Percentiles rank a stretch among this genome's conserved stretches.
Conservation (phyloP, 148 eudicot genomes). For the Pouteria glomerata region DNA sequence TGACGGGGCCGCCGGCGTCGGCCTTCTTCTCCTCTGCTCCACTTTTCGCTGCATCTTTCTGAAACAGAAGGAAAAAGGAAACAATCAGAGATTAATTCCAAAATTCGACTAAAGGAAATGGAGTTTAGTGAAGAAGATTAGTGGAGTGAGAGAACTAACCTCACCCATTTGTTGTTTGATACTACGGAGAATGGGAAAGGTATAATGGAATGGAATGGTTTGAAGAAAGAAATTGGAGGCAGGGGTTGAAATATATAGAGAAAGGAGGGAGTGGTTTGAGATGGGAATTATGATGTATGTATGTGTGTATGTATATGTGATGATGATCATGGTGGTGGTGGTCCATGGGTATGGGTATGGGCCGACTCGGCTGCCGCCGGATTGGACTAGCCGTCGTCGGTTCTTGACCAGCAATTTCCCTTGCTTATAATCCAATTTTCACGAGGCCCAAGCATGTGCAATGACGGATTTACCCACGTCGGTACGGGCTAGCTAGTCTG, state of each 20-base stretch:
- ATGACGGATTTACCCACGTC: not conserved
- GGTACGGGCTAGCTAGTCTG: too few relatives aligned
- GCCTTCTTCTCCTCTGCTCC: constrained; percentile 25
- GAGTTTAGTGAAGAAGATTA: not conserved
- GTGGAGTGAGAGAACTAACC: not conserved
- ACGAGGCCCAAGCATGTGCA: not conserved
- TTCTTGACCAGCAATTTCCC: not conserved
- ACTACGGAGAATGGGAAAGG: not conserved
- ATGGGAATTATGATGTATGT: not conserved
- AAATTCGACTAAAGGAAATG: not conserved
- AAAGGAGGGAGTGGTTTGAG: not conserved
- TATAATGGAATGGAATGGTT: not conserved
- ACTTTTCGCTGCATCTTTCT: constrained; percentile 32
- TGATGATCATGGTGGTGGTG: too few relatives aligned
- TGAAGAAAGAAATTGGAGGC: constrained; percentile 3
- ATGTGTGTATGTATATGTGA: not conserved
- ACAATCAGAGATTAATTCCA: not conserved
- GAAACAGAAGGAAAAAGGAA: constrained; percentile 10
- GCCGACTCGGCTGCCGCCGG: not conserved
- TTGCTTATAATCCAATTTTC: not conserved
- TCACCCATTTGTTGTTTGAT: constrained; percentile 4
- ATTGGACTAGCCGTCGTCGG: not conserved
- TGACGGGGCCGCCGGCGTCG: constrained; percentile 19
- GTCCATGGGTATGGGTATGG: too few relatives aligned
- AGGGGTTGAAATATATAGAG: not conserved